Percentiles rank a stretch among this genome's conserved stretches.
phyloP scores from a whole-genome alignment of 2,329 filamentous ascomycete genomes.

The Boeremia exigua region DNA sequence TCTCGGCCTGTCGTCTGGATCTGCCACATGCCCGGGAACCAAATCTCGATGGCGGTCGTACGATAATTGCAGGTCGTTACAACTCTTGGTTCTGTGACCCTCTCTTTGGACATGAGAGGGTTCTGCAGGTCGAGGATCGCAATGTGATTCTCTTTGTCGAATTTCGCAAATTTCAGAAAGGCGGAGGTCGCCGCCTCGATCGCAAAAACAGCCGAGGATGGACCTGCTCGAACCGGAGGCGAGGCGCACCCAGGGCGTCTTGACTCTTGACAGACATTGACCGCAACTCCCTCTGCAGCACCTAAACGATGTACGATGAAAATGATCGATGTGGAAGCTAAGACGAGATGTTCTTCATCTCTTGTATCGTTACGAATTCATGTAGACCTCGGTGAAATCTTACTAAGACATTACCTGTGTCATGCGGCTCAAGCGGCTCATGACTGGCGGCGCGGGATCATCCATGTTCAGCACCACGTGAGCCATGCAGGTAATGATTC shows the following conservation, averaged over 20 bases:
- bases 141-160: neutral
- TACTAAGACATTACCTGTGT: neutral
- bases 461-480: conserved; percentile 13
- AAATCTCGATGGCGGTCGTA: conserved; percentile 4
- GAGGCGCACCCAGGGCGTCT: no score
- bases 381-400: conserved; percentile 9
- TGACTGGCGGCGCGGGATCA: conserved; percentile 11
- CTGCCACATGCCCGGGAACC: neutral
- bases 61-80: neutral
- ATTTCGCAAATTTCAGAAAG: neutral
- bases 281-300: neutral
- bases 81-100: neutral
- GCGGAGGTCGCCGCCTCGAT: neutral
- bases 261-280: neutral
- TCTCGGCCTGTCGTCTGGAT: neutral
- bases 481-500: conserved; percentile 17
- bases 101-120: neutral
- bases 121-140: conserved; percentile 7
- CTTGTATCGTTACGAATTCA: neutral
- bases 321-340: neutral
- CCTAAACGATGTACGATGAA: neutral
- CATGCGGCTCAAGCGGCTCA: conserved; percentile 12
- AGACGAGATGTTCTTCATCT: neutral
- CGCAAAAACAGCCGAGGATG: neutral
- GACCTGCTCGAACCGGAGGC: neutral